Evolutionary conservation across 805 yeast species (phyloP), one percentile per base, ranked within the genome.

Genomic region (Yarrowia sp.): DNA sequence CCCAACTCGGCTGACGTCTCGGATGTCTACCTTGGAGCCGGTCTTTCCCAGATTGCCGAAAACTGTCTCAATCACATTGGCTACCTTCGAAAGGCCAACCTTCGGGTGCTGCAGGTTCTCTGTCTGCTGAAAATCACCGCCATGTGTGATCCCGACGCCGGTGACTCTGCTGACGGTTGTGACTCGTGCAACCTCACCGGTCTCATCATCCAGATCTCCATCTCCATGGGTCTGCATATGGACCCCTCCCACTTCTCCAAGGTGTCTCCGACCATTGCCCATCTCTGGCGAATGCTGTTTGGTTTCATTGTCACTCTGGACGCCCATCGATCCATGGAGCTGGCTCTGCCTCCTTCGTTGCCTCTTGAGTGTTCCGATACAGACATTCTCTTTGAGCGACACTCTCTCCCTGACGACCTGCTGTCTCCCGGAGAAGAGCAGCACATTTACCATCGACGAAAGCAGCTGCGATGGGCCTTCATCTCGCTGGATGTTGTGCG

Each of bases 391-490:
- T 58, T 58, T 7, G 64, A 58, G 35, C 51, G 64, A 7, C 64
- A 58, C 11, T 44, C 51, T 11, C 51, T 58, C n/a, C 64, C 64
- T 6, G 64, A 58, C 35, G 51, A 58, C n/a, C 64, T 58, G 33
- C 51, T 58, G 22, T 58, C 64, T 32, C 64, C 64, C n/a, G 64
- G 64, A 11, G 64, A 58, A 14, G 64, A 58, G 43, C 64, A 58
- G 51, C 64, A 58, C 64, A 58, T 58, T 11, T 58, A 43, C 64
- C 64, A 58, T 18, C 51, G 64, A 43, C 39, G 64, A 58, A 58
- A 58, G 35, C 64, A 58, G 43, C 51, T 58, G 51, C 41, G 64
- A 11, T 58, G 64, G 64, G 64, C 64, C 22, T 58, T 58, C 43
- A 58, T 58, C 7, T 58, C 64, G 4, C 43, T 44, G 32, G 64